These are phyloP conservation scores for Hypomyces perniciosus DNA, from an alignment of 2,329 filamentous ascomycete species.

Conservation along the genomic window DNA sequence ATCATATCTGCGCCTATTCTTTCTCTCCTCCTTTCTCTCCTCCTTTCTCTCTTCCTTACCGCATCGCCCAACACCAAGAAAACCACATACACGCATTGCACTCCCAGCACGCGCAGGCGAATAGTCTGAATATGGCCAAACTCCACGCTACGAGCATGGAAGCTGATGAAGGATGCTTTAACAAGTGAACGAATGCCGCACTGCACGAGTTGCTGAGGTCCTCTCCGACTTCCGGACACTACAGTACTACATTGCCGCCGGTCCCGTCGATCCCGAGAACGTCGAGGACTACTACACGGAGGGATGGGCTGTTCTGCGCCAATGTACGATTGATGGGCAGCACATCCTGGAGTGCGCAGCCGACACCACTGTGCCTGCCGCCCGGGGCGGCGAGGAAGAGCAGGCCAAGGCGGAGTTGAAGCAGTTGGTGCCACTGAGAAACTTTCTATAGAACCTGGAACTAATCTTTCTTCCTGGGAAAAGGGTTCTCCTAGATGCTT, in stretches of 20 bases:
- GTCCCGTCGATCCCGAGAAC: conserved; percentile 48
- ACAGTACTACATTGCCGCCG: conserved; percentile 56
- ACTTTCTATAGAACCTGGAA: not conserved
- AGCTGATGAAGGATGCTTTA: conserved; percentile 1
- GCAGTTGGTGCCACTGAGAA: conserved; percentile 40
- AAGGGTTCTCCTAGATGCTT: conserved; percentile 55
- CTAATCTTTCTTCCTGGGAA: conserved; percentile 1
- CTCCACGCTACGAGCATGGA: not conserved
- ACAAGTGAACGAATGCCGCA: conserved; percentile 55
- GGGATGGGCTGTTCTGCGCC: conserved; percentile 56
- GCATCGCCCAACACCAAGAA: not conserved
- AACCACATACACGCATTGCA: not conserved
- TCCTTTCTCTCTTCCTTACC: not conserved
- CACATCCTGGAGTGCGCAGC: conserved; percentile 60
- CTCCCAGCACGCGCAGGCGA: not conserved
- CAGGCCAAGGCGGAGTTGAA: conserved; percentile 57
- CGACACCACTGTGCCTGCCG: conserved; percentile 52
- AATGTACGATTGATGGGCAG: conserved; percentile 57
- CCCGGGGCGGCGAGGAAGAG: conserved; percentile 49
- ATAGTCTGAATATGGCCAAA: not conserved
- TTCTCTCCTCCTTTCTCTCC: not conserved
- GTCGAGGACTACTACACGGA: conserved; percentile 57
- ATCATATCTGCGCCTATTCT: not conserved
- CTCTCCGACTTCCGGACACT: conserved; percentile 56
- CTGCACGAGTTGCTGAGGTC: conserved; percentile 54